These are phyloP conservation scores for Malassezia nana DNA, from an alignment of 1,284 basidiomycete genomes.

Conservation along the genomic window DNA sequence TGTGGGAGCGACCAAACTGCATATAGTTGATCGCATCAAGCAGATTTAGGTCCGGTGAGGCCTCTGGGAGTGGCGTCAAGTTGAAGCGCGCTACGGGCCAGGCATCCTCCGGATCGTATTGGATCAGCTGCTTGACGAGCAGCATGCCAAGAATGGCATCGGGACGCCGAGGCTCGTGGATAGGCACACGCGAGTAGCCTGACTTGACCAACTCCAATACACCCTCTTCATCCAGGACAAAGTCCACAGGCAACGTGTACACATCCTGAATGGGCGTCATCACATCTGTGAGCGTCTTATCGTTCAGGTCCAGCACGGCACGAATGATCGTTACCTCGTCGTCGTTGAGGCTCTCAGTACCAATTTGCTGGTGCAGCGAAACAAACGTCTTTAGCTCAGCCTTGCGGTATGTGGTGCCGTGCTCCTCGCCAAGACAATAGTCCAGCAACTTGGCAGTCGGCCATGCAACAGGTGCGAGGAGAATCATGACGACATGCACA, in stretches of 20 bases:
- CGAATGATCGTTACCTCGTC: conserved; percentile 63
- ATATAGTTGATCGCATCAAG: conserved; percentile 51
- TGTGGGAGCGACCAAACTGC: conserved; percentile 88
- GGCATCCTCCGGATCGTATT: conserved; percentile 74
- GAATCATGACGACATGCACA: conserved; percentile 50
- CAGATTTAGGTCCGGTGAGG: conserved; percentile 65
- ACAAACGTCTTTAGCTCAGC: conserved; percentile 76
- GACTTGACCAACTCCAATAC: conserved; percentile 56
- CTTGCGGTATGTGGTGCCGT: conserved; percentile 49
- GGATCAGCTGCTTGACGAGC: conserved; percentile 64
- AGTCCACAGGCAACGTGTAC: conserved; percentile 64
- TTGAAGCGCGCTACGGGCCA: conserved; percentile 59
- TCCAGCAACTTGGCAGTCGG: conserved; percentile 50
- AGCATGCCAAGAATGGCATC: conserved; percentile 76
- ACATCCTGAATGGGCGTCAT: conserved; percentile 58
- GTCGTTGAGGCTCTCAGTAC: conserved; percentile 66
- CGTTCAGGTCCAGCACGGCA: conserved; percentile 47
- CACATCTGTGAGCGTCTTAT: conserved; percentile 64
- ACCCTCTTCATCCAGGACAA: conserved; percentile 66
- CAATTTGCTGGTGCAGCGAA: conserved; percentile 65
- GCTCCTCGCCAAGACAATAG: conserved; percentile 51
- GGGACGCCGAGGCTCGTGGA: conserved; percentile 67
- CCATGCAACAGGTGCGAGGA: conserved; percentile 51
- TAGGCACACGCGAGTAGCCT: conserved; percentile 87
- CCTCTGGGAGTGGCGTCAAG: conserved; percentile 72